Conservation (phyloP, 805 yeast genomes). For the Yarrowia deformans region DNA sequence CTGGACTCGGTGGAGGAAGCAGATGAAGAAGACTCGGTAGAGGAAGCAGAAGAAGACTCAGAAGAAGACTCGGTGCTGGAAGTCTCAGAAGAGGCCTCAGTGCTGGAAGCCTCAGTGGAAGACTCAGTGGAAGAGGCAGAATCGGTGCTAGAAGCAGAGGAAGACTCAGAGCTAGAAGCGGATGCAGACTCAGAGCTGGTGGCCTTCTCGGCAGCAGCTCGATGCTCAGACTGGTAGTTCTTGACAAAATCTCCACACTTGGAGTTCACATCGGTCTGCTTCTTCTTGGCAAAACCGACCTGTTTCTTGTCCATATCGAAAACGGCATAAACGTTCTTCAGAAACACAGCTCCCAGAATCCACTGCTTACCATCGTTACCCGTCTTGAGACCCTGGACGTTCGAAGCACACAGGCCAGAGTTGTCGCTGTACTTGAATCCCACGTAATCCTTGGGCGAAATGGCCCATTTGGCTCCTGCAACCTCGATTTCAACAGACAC, state of each 20-base stretch:
- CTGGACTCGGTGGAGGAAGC: not conserved
- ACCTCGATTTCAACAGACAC: conserved; percentile 54
- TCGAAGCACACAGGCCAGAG: conserved; percentile 67
- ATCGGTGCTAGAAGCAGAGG: not conserved
- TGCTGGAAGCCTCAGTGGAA: not conserved
- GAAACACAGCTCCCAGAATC: conserved; percentile 71
- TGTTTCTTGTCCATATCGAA: conserved; percentile 60
- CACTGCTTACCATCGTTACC: conserved; percentile 55
- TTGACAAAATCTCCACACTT: conserved; percentile 17
- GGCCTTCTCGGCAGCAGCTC: not conserved
- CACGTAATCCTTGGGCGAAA: conserved; percentile 56
- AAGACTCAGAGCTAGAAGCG: conserved; percentile 3
- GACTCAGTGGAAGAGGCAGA: not conserved
- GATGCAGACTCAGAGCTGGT: not conserved
- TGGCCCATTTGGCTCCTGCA: conserved; percentile 56
- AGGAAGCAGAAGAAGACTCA: not conserved
- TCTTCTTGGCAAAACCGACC: conserved; percentile 63
- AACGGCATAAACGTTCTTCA: conserved; percentile 62
- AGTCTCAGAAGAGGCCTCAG: not conserved
- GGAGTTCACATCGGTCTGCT: conserved; percentile 18
- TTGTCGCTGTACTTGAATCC: conserved; percentile 56
- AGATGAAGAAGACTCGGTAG: not conserved
- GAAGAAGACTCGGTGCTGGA: not conserved
- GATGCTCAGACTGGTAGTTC: conserved; percentile 16
- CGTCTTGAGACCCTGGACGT: conserved; percentile 63